Evolutionary conservation across 768 basidiomycete species (phyloP).

Genomic region (Leccinum olivaceopallidum): DNA sequence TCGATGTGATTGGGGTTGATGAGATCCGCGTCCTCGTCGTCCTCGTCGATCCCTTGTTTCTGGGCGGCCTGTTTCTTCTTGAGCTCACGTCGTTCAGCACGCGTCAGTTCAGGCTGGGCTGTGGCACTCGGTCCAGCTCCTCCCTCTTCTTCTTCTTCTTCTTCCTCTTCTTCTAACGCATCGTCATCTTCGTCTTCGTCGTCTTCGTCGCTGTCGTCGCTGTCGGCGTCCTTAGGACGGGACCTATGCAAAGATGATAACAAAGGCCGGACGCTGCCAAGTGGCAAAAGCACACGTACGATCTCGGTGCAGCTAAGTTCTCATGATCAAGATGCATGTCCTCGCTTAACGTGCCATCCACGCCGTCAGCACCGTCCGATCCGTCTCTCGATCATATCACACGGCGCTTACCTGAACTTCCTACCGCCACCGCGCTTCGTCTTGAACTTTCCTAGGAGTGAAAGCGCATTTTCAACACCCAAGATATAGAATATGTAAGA

Average conservation of each 20-base stretch:
- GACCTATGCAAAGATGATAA: conserved; percentile 11
- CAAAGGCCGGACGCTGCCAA: conserved; percentile 16
- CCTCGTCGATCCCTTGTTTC: conserved; percentile 44
- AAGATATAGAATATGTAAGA: background rate
- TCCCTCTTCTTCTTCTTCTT: conserved; percentile 40
- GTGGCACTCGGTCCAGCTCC: conserved; percentile 31
- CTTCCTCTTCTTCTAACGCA: conserved; percentile 43
- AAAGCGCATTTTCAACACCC: background rate
- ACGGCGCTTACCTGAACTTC: conserved; percentile 62
- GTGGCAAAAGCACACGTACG: conserved; percentile 37
- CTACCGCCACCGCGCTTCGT: conserved; percentile 86
- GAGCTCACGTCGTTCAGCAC: conserved; percentile 71
- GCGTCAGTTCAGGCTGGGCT: conserved; percentile 57
- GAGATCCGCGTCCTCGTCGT: conserved; percentile 66
- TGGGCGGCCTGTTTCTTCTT: conserved; percentile 75
- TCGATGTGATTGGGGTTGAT: conserved; percentile 77
- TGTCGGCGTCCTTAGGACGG: conserved; percentile 26
- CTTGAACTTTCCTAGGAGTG: conserved; percentile 71
- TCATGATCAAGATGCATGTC: conserved; percentile 59
- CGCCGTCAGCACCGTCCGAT: conserved; percentile 11
- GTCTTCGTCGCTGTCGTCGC: conserved; percentile 42
- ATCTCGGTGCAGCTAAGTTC: conserved; percentile 51
- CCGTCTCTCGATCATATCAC: conserved; percentile 7
- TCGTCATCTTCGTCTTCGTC: conserved; percentile 43
- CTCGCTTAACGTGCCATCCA: conserved; percentile 40